Base-by-base conservation (phyloP, 1,284 basidiomycete species). In the Malassezia arunalokei region DNA sequence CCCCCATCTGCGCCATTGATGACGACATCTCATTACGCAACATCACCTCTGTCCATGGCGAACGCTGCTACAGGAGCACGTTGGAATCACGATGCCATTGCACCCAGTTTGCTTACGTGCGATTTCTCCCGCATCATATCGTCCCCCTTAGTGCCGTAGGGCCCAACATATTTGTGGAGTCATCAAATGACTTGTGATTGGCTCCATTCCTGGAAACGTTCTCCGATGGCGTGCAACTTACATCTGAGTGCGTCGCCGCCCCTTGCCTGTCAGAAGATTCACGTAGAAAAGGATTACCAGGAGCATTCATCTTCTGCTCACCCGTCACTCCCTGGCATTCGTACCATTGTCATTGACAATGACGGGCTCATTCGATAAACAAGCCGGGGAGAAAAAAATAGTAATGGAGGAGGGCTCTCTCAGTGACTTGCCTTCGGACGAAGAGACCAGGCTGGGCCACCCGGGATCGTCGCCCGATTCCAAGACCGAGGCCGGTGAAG, bases 221-320 rank as follows among this genome's bases (percentile, higher is more conserved):
- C 44, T 39, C 30, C 33, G 35, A 47, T 47, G 44, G 27, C 44
- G 44, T 44, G 43, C 43, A 28, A 44, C 43, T 24, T 44, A 44
- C 43, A 44, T 44, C 32, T 14, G n/a, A 11, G 29, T 35, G 43
- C 43, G 33, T 28, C 29, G 15, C 28, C 40, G 14, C 12, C 14
- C 40, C 40, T 27, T 29, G 40, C 20, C 20, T 24, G 20, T 24
- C 20, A 24, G 20, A 24, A 24, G 20, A 24, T 24, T 24, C 20
- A 24, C 20, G 20, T 24, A 24, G 20, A 24, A 24, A 24, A 24
- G 20, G 20, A 24, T 4, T 24, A 2, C 20, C 20, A 24, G 20
- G 20, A 2, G 4, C 20, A 24, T 24, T 24, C 20, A 24, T 24
- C 20, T 24, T 24, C 20, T 24, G 20, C 20, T 24, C 20, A 24